Base-by-base conservation (phyloP, 495 filamentous ascomycete genomes). In the Xylaria flabelliformis region DNA sequence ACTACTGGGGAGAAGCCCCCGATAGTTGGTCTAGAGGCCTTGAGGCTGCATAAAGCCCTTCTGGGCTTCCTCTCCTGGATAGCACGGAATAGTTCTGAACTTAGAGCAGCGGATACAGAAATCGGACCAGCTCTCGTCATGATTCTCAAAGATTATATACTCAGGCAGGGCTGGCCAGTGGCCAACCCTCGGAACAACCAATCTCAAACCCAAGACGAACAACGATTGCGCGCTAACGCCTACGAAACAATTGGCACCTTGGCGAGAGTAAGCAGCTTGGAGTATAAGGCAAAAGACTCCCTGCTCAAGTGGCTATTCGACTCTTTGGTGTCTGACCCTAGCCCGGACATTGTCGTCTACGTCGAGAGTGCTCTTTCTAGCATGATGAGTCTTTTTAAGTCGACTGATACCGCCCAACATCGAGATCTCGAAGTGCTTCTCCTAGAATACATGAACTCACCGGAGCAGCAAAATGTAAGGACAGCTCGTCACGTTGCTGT, bases 41-140 rank as follows among this genome's bases (percentile, higher is more conserved):
- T 88, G 12, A 93, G 93, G 75, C 82, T 98, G 17, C 88, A 93
- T 69, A 90, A 90, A 59, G 93, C 95, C 34, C 88, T 97, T n/a
- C 95, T 98, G 76, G 90, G 90, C 55, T 97, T 94, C 75, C 91
- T 94, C 39, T 94, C 93, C 56, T 97, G 95, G 90, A 89, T 95
- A 26, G 93, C 94, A 8, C 88, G 77, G 91, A 56, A 92, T 93
- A 76, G 92, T 89, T 29, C 88, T 19, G 42, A 89, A 13, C 80
- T 82, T 10, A 83, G 83, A 19, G 86, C 89, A 56, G 81, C 92
- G 12, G 85, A 87, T 66, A 78, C 80, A 59, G 70, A 81, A 24
- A 90, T 97, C 70, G 92, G 92, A 1, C 85, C 90, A 2, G 87
- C 86, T 46, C 83, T 97, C n/a, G 88, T 97, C 29, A 82, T 85